Percentiles rank a stretch among this genome's conserved stretches.
These are phyloP conservation scores for Furcasterigmium furcatum DNA, from an alignment of 2,329 filamentous ascomycete species.

Conservation along the genomic window DNA sequence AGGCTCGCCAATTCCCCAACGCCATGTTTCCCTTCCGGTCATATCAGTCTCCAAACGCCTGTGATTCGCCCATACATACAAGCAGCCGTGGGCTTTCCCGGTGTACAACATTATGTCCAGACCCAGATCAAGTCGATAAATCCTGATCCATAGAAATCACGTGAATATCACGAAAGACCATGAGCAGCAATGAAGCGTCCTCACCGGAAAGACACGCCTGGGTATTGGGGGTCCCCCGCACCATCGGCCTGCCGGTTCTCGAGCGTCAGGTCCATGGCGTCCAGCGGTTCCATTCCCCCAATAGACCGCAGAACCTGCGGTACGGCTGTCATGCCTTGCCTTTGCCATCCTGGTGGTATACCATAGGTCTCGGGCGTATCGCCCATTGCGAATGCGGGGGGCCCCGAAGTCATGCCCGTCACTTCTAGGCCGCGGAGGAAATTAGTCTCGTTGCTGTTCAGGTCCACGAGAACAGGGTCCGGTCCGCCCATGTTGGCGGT, in stretches of 20 bases:
- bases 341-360: conserved; percentile 40
- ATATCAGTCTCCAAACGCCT: too few species aligned
- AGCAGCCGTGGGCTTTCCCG: too few species aligned
- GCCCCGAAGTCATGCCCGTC: conserved; percentile 27
- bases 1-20: too few species aligned
- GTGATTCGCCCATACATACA: too few species aligned
- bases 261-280: conserved; percentile 53
- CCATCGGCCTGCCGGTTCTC: conserved; percentile 11
- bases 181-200: not conserved
- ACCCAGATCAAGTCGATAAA: too few species aligned
- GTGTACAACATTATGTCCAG: too few species aligned
- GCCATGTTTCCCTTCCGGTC: too few species aligned
- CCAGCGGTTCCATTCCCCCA: conserved; percentile 58
- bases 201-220: not conserved
- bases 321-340: conserved; percentile 50
- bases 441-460: conserved; percentile 1
- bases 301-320: conserved; percentile 54
- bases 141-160: too few species aligned
- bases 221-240: not conserved
- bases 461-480: not conserved
- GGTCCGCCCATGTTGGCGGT: not conserved
- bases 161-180: too few species aligned
- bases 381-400: conserved; percentile 28
- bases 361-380: conserved; percentile 36
- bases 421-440: conserved; percentile 35